Evolutionary conservation across 495 filamentous ascomycete genomes (phyloP).

Genomic region (Tuber brumale): DNA sequence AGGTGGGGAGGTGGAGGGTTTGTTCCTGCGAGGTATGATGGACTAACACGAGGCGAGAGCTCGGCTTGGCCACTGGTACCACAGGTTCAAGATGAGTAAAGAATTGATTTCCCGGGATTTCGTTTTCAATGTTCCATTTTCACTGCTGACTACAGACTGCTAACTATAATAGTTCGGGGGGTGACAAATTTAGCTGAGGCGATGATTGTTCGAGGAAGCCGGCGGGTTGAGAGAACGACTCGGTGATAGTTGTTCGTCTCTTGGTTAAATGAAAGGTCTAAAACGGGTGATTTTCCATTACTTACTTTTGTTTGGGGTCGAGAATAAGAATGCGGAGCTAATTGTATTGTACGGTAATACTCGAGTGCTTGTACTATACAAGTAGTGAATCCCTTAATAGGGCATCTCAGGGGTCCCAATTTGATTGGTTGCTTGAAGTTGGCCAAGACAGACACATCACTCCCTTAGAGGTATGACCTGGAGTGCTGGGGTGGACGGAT

Average conservation of each 20-base stretch:
- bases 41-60: constrained; percentile 11
- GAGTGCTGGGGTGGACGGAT: too few species aligned
- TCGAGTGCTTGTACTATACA: too few species aligned
- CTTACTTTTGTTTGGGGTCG: not conserved
- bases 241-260: not conserved
- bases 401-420: too few species aligned
- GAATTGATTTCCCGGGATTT: not conserved
- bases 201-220: constrained; percentile 14
- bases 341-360: not conserved
- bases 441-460: too few species aligned
- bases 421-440: too few species aligned
- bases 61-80: constrained; percentile 9
- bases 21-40: not conserved
- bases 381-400: not conserved
- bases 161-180: too few species aligned
- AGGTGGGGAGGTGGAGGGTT: not conserved
- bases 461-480: too few species aligned
- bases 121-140: not conserved
- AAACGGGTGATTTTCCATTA: constrained; percentile 21
- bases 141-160: not conserved
- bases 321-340: not conserved
- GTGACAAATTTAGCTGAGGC: constrained; percentile 25
- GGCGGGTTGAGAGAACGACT: constrained; percentile 12
- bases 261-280: constrained; percentile 5
- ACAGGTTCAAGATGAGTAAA: too few species aligned